Base-by-base conservation (phyloP, 768 basidiomycete genomes). In the Cytidiella melzeri region DNA sequence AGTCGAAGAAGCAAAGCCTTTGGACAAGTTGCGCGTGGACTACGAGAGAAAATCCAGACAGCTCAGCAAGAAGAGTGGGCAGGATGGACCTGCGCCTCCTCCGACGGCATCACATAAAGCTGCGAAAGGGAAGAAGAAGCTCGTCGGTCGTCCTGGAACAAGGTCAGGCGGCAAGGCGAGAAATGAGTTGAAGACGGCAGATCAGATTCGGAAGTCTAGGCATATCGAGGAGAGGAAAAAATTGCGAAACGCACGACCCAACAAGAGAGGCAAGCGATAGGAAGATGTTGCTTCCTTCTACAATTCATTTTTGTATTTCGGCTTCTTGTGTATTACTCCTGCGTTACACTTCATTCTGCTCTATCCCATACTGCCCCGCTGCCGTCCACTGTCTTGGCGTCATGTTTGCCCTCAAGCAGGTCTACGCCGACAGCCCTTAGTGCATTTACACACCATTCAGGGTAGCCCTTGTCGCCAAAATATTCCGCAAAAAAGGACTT, bases 361-460 rank as follows among this genome's bases (percentile, higher is more conserved):
- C 89, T 87, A 58, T 93, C 91, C 91, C 91, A 93, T 62, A 81
- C 87, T 25, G 78, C 79, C 2, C 83, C 86, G 38, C 69, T 71
- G 2, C 87, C 88, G 9, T 75, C 61, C 27, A 84, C 69, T 0
- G 85, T 63, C 47, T 73, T 75, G 4, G 71, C 64, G 21, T 74
- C 62, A 24, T 67, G 59, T 20, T 62, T 68, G 20, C 74, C 78
- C 51, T 84, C 79, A 26, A 92, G 67, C 39, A 94, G 65, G 61
- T 95, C 90, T 0, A 95, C 87, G 0, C 87, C 87, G 11, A 95
- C 92, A 47, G 80, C 84, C 21, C 74, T 72, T 44, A 95, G 67
- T 10, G 92, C 92, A 58, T 90, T 86, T 1, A 94, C 80, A 57
- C 87, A 88, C 92, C 92, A 95, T 61, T 81, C 79, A 0, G 91